These are phyloP conservation scores for Prunus armeniaca DNA, from an alignment of 306 rosid genomes.

Conservation along the genomic window DNA sequence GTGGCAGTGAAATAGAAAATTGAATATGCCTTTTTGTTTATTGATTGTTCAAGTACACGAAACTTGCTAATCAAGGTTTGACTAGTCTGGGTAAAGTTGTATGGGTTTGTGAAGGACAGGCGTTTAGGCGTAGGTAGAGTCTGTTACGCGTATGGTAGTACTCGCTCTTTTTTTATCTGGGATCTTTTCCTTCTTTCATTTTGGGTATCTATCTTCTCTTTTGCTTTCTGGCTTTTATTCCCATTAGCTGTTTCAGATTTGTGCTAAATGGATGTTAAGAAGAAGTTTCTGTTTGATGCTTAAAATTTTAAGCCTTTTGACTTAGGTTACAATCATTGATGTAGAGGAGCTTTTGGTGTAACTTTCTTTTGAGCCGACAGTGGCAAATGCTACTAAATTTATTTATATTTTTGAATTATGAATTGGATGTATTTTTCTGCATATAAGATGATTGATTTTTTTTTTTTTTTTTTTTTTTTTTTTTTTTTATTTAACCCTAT, in stretches of 20 bases:
- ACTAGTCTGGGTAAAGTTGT: background rate
- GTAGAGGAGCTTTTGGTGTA: background rate
- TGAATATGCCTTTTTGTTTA: background rate
- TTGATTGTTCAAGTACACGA: background rate
- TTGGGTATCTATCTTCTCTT: background rate
- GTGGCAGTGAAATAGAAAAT: background rate
- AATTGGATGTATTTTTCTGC: background rate
- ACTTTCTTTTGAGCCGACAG: constrained; percentile 15
- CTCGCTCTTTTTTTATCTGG: background rate
- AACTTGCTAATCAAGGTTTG: background rate
- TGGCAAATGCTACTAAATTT: constrained; percentile 10
- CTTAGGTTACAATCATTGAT: background rate
- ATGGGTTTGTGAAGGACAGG: background rate
- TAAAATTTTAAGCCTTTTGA: background rate
- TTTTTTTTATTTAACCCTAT: background rate
- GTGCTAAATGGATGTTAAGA: background rate
- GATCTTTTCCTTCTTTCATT: background rate
- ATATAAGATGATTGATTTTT: too few species aligned
- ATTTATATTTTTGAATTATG: background rate
- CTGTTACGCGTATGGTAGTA: too few species aligned
- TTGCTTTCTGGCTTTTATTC: background rate
- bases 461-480: too few species aligned
- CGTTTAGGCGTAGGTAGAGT: background rate
- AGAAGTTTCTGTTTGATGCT: background rate
- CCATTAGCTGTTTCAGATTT: background rate